These are phyloP conservation scores for Kregervanrija fluxuum DNA, from an alignment of 805 yeast genomes.

Conservation along the genomic window DNA sequence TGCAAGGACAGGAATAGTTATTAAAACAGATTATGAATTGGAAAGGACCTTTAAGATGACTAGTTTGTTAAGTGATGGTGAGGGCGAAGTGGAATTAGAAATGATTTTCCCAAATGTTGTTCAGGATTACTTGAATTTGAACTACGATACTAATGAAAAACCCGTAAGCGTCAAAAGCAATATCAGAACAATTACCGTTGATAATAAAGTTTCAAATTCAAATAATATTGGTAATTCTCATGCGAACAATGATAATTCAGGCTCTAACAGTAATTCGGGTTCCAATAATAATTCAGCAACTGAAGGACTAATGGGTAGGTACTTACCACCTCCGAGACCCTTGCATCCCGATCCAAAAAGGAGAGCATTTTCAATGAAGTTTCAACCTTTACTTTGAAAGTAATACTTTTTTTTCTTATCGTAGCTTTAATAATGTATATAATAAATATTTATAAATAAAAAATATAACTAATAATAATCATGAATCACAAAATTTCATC, in stretches of 20 bases:
- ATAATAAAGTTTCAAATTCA: background rate
- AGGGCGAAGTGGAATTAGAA: slow-evolving; percentile 34
- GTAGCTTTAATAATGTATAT: background rate
- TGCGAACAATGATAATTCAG: background rate
- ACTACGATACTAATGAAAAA: slow-evolving; percentile 15
- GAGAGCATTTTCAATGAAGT: slow-evolving; percentile 18
- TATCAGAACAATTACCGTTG: background rate
- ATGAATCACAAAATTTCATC: no score
- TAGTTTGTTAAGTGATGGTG: slow-evolving; percentile 12
- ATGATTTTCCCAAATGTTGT: slow-evolving; percentile 24
- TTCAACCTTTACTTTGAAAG: slow-evolving; percentile 22
- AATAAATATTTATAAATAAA: no score
- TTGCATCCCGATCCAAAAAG: slow-evolving; percentile 6
- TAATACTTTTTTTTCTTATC: background rate
- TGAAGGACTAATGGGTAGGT: slow-evolving; percentile 6
- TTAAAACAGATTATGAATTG: slow-evolving; percentile 40
- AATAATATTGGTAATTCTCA: slow-evolving; percentile 1
- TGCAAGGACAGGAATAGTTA: slow-evolving; percentile 21
- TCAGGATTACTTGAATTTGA: slow-evolving; percentile 23
- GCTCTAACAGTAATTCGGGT: background rate
- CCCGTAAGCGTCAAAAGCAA: background rate
- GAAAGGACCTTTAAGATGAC: slow-evolving; percentile 33
- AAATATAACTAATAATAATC: no score
- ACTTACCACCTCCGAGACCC: slow-evolving; percentile 11
- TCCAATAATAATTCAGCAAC: background rate